Evolutionary conservation across 2,329 filamentous ascomycete species (phyloP).

Genomic region (Aspergillus tanneri): DNA sequence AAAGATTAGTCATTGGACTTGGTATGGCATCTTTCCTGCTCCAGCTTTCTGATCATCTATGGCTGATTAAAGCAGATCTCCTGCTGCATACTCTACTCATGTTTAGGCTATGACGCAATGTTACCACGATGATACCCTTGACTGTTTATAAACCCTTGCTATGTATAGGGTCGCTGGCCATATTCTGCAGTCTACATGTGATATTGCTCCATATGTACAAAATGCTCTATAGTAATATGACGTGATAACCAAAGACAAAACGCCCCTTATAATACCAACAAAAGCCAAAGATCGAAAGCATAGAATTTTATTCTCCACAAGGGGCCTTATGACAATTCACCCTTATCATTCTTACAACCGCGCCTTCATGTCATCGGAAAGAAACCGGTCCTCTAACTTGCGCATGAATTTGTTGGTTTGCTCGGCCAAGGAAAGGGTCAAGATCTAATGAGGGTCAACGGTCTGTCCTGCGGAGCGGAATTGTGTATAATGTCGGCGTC

Average conservation of each 20-base stretch:
- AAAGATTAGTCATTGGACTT: neutral
- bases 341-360: slow-evolving; percentile 41
- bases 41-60: too few relatives aligned
- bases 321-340: neutral
- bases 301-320: neutral
- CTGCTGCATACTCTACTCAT: too few relatives aligned
- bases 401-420: slow-evolving; percentile 94
- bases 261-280: slow-evolving; percentile 23
- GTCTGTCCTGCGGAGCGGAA: neutral
- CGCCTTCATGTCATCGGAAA: slow-evolving; percentile 49
- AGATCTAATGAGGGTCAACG: slow-evolving; percentile 54
- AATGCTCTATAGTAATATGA: slow-evolving; percentile 12
- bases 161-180: neutral
- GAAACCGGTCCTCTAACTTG: slow-evolving; percentile 66
- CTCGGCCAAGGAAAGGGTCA: slow-evolving; percentile 90
- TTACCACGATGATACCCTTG: too few relatives aligned
- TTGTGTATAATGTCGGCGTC: neutral
- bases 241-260: slow-evolving; percentile 14
- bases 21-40: neutral
- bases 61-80: too few relatives aligned
- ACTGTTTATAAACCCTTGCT: too few relatives aligned
- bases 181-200: neutral
- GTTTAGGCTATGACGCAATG: too few relatives aligned
- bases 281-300: slow-evolving; percentile 6
- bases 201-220: slow-evolving; percentile 16